These are phyloP conservation scores for Amborella trichopoda DNA, from an alignment of 164 flowering plant genomes.

Conservation along the genomic window DNA sequence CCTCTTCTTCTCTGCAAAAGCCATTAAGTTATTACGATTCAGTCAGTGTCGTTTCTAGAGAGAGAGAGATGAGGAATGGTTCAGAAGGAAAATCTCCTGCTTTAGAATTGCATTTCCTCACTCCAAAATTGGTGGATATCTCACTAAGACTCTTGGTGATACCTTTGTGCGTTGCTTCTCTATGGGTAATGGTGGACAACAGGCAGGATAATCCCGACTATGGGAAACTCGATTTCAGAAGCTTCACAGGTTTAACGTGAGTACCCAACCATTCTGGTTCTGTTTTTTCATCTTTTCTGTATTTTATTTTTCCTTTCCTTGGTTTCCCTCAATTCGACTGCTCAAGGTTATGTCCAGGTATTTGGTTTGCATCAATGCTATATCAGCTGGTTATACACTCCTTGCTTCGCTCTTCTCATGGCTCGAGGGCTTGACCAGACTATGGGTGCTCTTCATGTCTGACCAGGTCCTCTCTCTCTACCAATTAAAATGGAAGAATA, in stretches of 20 bases:
- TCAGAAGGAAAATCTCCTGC: conserved; percentile 12
- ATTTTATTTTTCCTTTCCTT: neutral
- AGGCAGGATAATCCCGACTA: conserved; percentile 40
- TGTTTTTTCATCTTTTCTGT: neutral
- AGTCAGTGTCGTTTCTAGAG: neutral
- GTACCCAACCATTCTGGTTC: neutral
- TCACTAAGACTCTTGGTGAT: conserved; percentile 49
- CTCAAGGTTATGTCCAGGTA: conserved; percentile 30
- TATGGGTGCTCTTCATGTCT: conserved; percentile 79
- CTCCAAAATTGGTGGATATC: conserved; percentile 36
- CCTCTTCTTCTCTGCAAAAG: neutral
- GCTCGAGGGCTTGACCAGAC: conserved; percentile 40
- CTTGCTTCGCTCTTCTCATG: conserved; percentile 38
- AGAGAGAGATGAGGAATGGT: conserved; percentile 19
- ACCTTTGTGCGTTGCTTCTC: conserved; percentile 55
- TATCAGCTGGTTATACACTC: conserved; percentile 58
- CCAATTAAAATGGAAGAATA: no score
- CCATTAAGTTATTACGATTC: neutral
- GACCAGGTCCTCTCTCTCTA: conserved; percentile 55
- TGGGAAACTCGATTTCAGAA: conserved; percentile 54
- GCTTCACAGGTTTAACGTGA: conserved; percentile 64
- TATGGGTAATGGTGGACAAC: conserved; percentile 62
- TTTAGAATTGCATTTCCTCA: conserved; percentile 12
- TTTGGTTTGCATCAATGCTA: conserved; percentile 53
- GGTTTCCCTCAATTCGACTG: neutral